phyloP scores from a whole-genome alignment of 352 stramenopile genomes.

The Phytophthora colocasiae region DNA sequence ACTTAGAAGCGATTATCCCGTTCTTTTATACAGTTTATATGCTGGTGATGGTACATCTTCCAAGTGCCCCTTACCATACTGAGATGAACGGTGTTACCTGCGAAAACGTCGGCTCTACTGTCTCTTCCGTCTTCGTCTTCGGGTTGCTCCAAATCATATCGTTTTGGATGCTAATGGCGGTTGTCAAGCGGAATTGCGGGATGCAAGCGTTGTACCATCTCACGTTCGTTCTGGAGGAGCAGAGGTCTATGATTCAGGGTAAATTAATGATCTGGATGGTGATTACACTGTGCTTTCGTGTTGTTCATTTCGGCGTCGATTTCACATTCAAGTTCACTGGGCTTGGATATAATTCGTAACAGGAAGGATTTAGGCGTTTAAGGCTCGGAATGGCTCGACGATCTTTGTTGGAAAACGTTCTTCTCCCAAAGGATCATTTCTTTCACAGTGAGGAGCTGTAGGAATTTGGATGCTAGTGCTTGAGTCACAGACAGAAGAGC shows the following conservation, averaged over 20 bases:
- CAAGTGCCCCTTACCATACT: conserved; percentile 27
- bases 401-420: neutral
- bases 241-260: conserved; percentile 37
- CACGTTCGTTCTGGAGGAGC: conserved; percentile 45
- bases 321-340: neutral
- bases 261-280: conserved; percentile 50
- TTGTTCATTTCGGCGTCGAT: conserved; percentile 9
- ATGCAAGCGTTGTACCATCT: conserved; percentile 33
- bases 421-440: neutral
- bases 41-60: conserved; percentile 26
- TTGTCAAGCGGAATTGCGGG: conserved; percentile 4
- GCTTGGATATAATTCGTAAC: neutral
- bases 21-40: conserved; percentile 37
- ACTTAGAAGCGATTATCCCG: conserved; percentile 40
- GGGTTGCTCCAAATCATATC: conserved; percentile 26
- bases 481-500: neutral
- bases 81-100: conserved; percentile 12
- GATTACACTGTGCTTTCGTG: conserved; percentile 13
- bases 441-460: neutral
- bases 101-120: conserved; percentile 1
- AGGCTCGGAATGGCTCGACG: neutral
- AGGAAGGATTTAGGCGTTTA: neutral
- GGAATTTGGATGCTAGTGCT: neutral
- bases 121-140: conserved; percentile 10
- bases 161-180: conserved; percentile 13